Evolutionary conservation across 371 early-diverging fungal genomes (phyloP).

Genomic region (Mucor piriformis): DNA sequence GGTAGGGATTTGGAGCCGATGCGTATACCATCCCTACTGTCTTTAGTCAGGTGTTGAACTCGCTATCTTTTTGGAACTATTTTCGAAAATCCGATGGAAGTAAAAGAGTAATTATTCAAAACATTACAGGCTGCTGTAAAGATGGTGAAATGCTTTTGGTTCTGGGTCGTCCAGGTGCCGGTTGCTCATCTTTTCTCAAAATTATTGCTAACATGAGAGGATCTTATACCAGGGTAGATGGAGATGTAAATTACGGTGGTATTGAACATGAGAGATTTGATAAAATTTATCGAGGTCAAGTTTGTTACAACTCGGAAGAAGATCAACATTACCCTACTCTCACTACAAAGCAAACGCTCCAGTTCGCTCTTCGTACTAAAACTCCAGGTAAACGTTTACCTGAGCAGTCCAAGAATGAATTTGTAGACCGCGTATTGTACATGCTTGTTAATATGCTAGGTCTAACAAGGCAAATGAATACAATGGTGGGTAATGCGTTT

Average conservation of each 20-base stretch:
- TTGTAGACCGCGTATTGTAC: constrained; percentile 48
- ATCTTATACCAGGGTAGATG: constrained; percentile 59
- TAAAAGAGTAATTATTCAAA: constrained; percentile 49
- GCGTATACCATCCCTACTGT: constrained; percentile 42
- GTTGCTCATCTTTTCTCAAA: constrained; percentile 68
- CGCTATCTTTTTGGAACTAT: constrained; percentile 36
- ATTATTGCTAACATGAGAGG: constrained; percentile 67
- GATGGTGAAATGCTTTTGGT: constrained; percentile 80
- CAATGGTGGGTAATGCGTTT: constrained; percentile 81
- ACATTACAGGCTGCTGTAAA: constrained; percentile 62
- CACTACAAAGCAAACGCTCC: constrained; percentile 71
- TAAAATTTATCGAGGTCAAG: constrained; percentile 62
- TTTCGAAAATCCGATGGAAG: constrained; percentile 17
- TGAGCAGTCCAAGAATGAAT: constrained; percentile 39
- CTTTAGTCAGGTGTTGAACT: constrained; percentile 17
- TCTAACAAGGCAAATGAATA: constrained; percentile 71
- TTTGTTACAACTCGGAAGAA: constrained; percentile 72
- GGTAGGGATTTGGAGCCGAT: constrained; percentile 47
- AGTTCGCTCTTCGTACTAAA: constrained; percentile 66
- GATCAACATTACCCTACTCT: constrained; percentile 72
- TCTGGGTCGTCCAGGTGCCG: constrained; percentile 74
- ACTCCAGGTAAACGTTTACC: constrained; percentile 61
- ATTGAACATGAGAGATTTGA: constrained; percentile 58
- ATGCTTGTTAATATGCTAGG: constrained; percentile 71
- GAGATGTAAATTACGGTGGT: constrained; percentile 64